These are phyloP conservation scores for Hypericum androsaemum DNA, from an alignment of 345 rosid genomes.

Conservation along the genomic window DNA sequence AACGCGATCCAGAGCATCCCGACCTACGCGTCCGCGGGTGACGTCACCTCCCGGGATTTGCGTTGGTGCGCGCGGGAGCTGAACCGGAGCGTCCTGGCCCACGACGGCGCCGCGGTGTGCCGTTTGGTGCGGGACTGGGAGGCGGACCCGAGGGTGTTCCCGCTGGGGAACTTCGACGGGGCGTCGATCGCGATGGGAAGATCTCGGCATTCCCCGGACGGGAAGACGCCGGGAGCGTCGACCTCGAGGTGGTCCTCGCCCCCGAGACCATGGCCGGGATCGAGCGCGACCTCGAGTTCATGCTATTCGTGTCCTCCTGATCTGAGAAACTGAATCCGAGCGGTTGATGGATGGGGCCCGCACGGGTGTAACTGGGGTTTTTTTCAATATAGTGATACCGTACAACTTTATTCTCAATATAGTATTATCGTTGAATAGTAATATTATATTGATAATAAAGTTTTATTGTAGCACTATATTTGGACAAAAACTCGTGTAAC, in stretches of 20 bases:
- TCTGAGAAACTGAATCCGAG: too few relatives aligned
- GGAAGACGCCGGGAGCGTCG: constrained; percentile 65
- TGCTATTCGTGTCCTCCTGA: constrained; percentile 41
- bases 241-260: constrained; percentile 69
- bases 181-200: constrained; percentile 87
- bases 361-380: too few relatives aligned
- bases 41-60: constrained; percentile 58
- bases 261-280: constrained; percentile 79
- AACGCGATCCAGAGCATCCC: constrained; percentile 94
- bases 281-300: constrained; percentile 64
- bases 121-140: constrained; percentile 57
- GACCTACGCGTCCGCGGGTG: constrained; percentile 56
- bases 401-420: too few relatives aligned
- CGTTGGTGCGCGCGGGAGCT: constrained; percentile 78
- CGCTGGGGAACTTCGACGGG: constrained; percentile 82
- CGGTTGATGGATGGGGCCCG: too few relatives aligned
- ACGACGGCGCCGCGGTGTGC: constrained; percentile 40
- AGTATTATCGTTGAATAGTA: too few relatives aligned
- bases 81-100: constrained; percentile 46
- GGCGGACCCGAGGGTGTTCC: too few relatives aligned
- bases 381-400: too few relatives aligned
- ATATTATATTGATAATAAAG: too few relatives aligned
- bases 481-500: too few relatives aligned
- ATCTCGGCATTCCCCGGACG: constrained; percentile 92
- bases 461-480: too few relatives aligned